Base-by-base conservation (phyloP, 2,329 filamentous ascomycete species). In the Neurospora sp. region DNA sequence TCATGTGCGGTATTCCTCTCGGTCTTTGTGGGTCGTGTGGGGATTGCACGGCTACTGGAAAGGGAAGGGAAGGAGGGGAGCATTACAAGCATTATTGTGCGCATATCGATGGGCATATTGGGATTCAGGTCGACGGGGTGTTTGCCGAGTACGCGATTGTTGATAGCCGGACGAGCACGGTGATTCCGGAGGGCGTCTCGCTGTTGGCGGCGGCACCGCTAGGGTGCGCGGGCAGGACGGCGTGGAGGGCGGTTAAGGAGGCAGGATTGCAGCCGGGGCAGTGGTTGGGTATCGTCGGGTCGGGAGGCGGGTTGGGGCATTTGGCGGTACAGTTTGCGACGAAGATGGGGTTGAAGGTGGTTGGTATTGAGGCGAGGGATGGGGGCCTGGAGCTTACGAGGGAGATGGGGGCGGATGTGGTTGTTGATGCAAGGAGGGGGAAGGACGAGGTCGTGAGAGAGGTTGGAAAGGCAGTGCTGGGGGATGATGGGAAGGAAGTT, bases 71-170 rank as follows among this genome's bases (percentile, higher is more conserved):
- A 33, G 67, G 74, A n/a, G 82, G 82, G 0, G 83, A 87, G 74
- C 77, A 78, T n/a, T 80, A 81, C 70, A 76, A 75, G 13, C 86
- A 89, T 73, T 89, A 88, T 74, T 89, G 87, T 74, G 68, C 76
- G 15, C 76, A 81, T 46, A 73, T 80, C 19, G 78, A 79, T 39
- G 83, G 84, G 0, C 78, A 83, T 69, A 78, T 84, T 7, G 87
- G 87, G 13, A 81, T 88, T 2, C 80, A 79, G 3, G 76, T 79
- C 8, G 79, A 89, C 71, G 88, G 87, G 0, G 84, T 81, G 68
- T 86, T 89, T 69, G 86, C 86, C 0, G 85, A 89, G 71, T 89
- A 87, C 74, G 83, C 84, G 33, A 74, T 82, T 46, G 82, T 82
- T 7, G 87, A 89, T 75, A 78, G 79, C 3, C 77, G 84, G 39